A percentile compares a stretch with the other conserved stretches of the same genome.
Evolutionary conservation across 1,284 basidiomycete genomes (phyloP).

Genomic region (Leccinum insigne): DNA sequence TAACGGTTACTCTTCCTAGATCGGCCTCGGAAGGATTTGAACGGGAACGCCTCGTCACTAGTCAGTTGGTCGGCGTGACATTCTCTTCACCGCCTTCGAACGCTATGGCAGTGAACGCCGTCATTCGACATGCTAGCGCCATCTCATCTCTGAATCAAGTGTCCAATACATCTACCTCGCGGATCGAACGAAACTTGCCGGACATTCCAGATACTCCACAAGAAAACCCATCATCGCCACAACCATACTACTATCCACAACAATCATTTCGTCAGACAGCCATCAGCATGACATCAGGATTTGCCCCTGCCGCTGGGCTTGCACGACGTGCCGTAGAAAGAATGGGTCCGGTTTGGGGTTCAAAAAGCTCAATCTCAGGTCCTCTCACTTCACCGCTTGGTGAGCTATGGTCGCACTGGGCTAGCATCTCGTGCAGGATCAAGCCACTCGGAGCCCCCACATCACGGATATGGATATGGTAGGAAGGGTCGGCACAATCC

Average conservation of each 20-base stretch:
- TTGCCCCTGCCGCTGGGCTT: conserved; percentile 69
- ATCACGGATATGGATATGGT: conserved; percentile 11
- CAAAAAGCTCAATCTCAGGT: conserved; percentile 44
- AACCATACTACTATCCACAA: conserved; percentile 15
- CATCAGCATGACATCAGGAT: conserved; percentile 65
- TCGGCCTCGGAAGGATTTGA: conserved; percentile 30
- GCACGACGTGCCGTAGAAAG: conserved; percentile 77
- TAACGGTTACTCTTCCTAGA: conserved; percentile 32
- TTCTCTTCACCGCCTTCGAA: conserved; percentile 25
- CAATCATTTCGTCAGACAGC: conserved; percentile 57
- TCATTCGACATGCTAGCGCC: conserved; percentile 15
- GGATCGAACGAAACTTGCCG: conserved; percentile 32
- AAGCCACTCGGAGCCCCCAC: conserved; percentile 29
- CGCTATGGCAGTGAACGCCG: conserved; percentile 10
- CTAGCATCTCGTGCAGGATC: conserved; percentile 39
- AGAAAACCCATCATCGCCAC: conserved; percentile 24
- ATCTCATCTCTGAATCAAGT: conserved; percentile 18
- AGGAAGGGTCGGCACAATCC: conserved; percentile 51
- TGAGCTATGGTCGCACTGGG: conserved; percentile 28
- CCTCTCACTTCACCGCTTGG: conserved; percentile 41
- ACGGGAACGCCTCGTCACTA: conserved; percentile 21
- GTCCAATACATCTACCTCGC: conserved; percentile 4
- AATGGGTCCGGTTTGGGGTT: conserved; percentile 63
- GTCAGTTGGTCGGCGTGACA: conserved; percentile 17
- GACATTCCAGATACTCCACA: conserved; percentile 34